phyloP scores from a whole-genome alignment of 2,329 filamentous ascomycete species.

The Ciborinia camelliae region DNA sequence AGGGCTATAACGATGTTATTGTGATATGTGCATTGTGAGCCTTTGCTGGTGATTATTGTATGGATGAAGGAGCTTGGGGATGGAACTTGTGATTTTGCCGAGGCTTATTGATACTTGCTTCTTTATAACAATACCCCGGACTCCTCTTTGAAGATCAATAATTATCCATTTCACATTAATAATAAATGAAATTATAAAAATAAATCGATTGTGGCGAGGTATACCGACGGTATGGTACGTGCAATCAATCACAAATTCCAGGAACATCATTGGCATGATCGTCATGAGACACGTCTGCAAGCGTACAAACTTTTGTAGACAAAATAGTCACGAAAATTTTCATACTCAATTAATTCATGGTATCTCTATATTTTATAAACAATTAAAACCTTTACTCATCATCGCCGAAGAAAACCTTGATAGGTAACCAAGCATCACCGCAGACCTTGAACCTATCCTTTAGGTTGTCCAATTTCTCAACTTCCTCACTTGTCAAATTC shows the following conservation, averaged over 20 bases:
- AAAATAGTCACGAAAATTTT: background rate
- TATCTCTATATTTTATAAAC: constrained; percentile 23
- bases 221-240: too few relatives aligned
- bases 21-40: constrained; percentile 22
- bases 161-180: background rate
- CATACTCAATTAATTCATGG: constrained; percentile 13
- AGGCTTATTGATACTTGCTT: constrained; percentile 11
- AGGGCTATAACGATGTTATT: constrained; percentile 20
- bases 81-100: constrained; percentile 10
- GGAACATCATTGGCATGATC: background rate
- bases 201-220: background rate
- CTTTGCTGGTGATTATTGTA: background rate
- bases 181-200: background rate
- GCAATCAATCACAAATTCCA: background rate
- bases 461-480: constrained; percentile 53
- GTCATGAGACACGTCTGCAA: background rate
- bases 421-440: constrained; percentile 67
- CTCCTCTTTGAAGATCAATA: background rate
- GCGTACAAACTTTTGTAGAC: background rate
- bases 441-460: constrained; percentile 76
- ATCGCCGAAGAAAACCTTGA: constrained; percentile 80
- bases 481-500: constrained; percentile 68
- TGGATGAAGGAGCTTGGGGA: constrained; percentile 10
- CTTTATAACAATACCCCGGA: background rate
- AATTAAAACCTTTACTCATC: constrained; percentile 57